A percentile compares a stretch with the other conserved stretches of the same genome.
Evolutionary conservation across 2,329 filamentous ascomycete genomes (phyloP).

Genomic region (Ambrosiella cleistominuta): DNA sequence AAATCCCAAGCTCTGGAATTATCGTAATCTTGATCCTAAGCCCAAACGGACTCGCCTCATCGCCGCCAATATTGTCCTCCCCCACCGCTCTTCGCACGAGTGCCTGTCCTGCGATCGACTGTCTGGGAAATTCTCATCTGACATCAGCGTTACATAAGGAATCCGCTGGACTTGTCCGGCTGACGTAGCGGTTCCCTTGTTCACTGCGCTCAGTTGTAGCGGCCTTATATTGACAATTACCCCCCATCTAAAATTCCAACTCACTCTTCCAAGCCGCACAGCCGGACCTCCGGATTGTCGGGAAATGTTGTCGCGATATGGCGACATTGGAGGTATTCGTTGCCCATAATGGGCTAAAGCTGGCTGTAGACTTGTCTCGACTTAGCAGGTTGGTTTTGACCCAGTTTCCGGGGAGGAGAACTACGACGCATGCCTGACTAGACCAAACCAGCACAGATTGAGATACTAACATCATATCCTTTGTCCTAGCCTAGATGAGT

Average conservation of each 20-base stretch:
- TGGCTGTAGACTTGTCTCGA: constrained; percentile 58
- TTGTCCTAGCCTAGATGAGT: constrained; percentile 52
- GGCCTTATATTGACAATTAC: constrained; percentile 8
- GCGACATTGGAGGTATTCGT: constrained; percentile 56
- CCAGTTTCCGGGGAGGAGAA: neutral
- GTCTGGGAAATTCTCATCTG: neutral
- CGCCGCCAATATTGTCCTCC: neutral
- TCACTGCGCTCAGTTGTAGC: neutral
- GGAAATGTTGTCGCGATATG: constrained; percentile 12
- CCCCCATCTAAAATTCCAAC: neutral
- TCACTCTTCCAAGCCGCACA: neutral
- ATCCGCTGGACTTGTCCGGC: neutral
- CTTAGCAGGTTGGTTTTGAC: constrained; percentile 46
- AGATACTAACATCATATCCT: constrained; percentile 10
- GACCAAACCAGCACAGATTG: neutral
- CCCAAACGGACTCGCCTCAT: neutral
- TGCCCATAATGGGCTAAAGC: constrained; percentile 78
- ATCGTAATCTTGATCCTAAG: neutral
- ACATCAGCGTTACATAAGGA: neutral
- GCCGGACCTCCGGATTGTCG: neutral
- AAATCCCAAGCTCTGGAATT: neutral
- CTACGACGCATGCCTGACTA: constrained; percentile 3
- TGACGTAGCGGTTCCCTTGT: neutral
- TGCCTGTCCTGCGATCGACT: neutral
- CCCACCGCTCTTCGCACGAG: neutral